A percentile compares a stretch with the other conserved stretches of the same genome.
Evolutionary conservation across 148 eudicot species (phyloP).

Genomic region (Dianthus caryophyllus): DNA sequence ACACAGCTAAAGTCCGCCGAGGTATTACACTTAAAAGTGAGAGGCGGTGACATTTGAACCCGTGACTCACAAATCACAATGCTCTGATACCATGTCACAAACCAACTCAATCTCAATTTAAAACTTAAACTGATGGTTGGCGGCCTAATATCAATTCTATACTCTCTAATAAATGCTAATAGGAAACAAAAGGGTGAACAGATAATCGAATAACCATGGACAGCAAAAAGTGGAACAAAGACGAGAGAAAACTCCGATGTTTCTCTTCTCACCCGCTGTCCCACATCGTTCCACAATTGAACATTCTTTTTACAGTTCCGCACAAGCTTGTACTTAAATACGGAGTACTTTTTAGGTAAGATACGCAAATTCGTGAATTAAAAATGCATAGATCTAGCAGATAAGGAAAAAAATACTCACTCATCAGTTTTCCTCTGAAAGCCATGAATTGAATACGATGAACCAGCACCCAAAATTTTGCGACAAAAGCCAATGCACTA

Average conservation of each 20-base stretch:
- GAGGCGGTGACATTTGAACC: too few species aligned
- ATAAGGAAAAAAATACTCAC: constrained; percentile 52
- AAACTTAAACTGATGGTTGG: too few species aligned
- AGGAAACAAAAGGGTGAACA: background rate
- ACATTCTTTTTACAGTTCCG: background rate
- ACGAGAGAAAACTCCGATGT: background rate
- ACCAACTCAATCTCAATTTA: too few species aligned
- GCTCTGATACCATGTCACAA: too few species aligned
- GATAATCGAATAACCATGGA: too few species aligned
- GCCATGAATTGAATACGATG: constrained; percentile 12
- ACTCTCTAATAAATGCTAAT: too few species aligned
- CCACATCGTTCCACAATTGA: background rate
- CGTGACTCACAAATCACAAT: too few species aligned
- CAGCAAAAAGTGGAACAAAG: background rate
- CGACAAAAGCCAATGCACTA: constrained; percentile 24
- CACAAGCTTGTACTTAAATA: background rate
- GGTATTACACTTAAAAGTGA: too few species aligned
- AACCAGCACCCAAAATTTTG: constrained; percentile 22
- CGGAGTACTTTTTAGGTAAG: background rate
- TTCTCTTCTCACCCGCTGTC: background rate
- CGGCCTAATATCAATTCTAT: too few species aligned
- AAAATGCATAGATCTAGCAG: background rate
- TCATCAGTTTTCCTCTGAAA: constrained; percentile 86
- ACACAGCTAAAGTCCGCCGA: too few species aligned
- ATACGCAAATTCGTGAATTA: background rate